Conservation (phyloP, 768 basidiomycete genomes). For the Phallus indusiatus region DNA sequence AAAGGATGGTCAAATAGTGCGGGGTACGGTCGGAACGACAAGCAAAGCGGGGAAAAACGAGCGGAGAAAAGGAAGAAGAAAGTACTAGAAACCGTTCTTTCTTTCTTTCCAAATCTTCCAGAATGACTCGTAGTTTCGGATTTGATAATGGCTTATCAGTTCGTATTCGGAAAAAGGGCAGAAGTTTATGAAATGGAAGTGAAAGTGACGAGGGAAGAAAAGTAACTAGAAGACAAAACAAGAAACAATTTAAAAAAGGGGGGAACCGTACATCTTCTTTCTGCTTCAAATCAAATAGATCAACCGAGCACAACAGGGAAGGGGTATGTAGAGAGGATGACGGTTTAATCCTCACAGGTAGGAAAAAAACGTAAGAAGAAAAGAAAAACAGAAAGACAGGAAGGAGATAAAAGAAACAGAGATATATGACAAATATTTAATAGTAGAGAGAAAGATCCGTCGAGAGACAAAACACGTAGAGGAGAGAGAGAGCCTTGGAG, state of each 20-base stretch:
- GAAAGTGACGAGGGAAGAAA: constrained; percentile 19
- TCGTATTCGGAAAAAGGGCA: constrained; percentile 22
- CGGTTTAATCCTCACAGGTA: neutral
- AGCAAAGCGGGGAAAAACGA: neutral
- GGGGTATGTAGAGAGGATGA: neutral
- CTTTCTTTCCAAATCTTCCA: constrained; percentile 31
- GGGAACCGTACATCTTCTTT: neutral
- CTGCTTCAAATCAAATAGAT: neutral
- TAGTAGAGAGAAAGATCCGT: neutral
- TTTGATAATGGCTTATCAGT: constrained; percentile 37
- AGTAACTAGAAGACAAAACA: constrained; percentile 18
- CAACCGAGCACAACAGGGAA: neutral
- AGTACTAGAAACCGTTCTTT: too few relatives aligned
- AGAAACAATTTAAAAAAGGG: constrained; percentile 8
- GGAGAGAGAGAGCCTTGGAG: neutral
- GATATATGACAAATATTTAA: too few relatives aligned
- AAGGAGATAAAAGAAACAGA: too few relatives aligned
- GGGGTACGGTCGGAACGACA: neutral
- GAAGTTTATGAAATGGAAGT: constrained; percentile 26
- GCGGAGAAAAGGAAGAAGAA: neutral
- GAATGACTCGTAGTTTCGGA: constrained; percentile 46
- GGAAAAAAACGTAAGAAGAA: constrained; percentile 13
- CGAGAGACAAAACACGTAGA: neutral
- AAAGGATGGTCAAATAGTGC: too few relatives aligned
- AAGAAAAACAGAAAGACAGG: constrained; percentile 20